Evolutionary conservation across 1,284 basidiomycete genomes (phyloP).

Genomic region (Fistulinella cinereoalba): DNA sequence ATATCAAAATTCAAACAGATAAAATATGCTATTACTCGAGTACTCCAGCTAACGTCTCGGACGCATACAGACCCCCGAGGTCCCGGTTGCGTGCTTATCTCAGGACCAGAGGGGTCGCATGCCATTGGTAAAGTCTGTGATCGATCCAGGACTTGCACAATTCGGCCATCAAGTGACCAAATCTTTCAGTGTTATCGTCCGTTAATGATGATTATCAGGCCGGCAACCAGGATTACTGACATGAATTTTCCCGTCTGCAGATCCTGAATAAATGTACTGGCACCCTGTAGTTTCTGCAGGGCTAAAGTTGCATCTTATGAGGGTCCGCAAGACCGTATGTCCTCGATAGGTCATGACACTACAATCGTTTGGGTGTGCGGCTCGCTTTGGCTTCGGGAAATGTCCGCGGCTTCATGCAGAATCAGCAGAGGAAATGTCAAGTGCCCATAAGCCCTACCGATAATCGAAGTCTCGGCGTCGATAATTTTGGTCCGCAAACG

Average conservation of each 20-base stretch:
- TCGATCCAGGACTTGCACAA: constrained; percentile 85
- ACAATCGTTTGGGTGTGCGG: constrained; percentile 82
- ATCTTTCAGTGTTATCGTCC: constrained; percentile 52
- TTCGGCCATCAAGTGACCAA: constrained; percentile 89
- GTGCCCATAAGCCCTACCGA: constrained; percentile 43
- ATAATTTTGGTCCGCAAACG: constrained; percentile 49
- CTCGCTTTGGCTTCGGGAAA: constrained; percentile 66
- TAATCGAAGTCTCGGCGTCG: constrained; percentile 79
- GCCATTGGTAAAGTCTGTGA: constrained; percentile 71
- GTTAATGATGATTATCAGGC: not conserved
- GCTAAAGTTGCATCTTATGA: constrained; percentile 96
- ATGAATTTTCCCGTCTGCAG: constrained; percentile 79
- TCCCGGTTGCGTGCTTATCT: constrained; percentile 33
- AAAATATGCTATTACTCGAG: constrained; percentile 43
- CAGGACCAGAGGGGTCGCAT: constrained; percentile 61
- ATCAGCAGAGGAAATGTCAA: constrained; percentile 3
- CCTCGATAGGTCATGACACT: constrained; percentile 96
- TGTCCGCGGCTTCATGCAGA: constrained; percentile 49
- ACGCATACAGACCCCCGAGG: constrained; percentile 55
- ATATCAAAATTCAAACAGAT: not conserved
- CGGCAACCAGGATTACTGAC: constrained; percentile 42
- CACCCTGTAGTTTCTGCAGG: constrained; percentile 89
- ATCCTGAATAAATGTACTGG: constrained; percentile 93
- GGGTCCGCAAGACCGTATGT: constrained; percentile 87
- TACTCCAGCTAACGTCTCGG: constrained; percentile 92